These are phyloP conservation scores for Lactarius deliciosus DNA, from an alignment of 768 basidiomycete species.

Conservation along the genomic window DNA sequence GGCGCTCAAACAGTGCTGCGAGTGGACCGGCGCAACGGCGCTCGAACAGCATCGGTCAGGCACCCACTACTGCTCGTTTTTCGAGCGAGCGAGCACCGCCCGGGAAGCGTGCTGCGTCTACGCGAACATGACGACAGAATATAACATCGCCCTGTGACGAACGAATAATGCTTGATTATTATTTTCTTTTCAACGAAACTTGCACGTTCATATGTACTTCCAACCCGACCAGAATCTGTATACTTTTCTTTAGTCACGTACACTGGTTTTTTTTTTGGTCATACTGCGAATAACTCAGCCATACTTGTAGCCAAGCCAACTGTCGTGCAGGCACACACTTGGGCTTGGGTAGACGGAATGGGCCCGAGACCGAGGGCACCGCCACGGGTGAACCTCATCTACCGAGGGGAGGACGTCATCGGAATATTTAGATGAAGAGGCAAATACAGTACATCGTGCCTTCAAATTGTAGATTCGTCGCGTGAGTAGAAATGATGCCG, in stretches of 20 bases:
- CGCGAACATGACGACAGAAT: conserved; percentile 11
- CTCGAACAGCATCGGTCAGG: conserved; percentile 25
- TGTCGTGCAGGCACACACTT: neutral
- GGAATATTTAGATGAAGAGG: too few relatives aligned
- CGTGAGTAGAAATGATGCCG: too few relatives aligned
- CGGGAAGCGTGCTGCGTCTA: conserved; percentile 17
- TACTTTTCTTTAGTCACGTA: neutral
- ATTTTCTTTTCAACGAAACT: neutral
- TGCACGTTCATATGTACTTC: conserved; percentile 1
- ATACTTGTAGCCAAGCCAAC: neutral
- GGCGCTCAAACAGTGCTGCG: conserved; percentile 21
- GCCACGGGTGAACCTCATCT: neutral
- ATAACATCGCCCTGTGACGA: neutral
- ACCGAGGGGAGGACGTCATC: too few relatives aligned
- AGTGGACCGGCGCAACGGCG: conserved; percentile 21
- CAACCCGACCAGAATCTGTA: conserved; percentile 4
- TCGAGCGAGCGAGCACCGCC: conserved; percentile 22
- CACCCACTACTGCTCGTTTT: conserved; percentile 20
- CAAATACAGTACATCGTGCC: too few relatives aligned
- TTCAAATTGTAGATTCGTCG: too few relatives aligned
- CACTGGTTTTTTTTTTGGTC: neutral
- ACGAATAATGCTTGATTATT: neutral
- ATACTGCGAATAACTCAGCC: neutral
- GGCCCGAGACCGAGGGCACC: neutral
- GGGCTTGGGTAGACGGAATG: neutral